phyloP scores from a whole-genome alignment of 1,284 basidiomycete species.

The Phylloboletellus chloephorus region DNA sequence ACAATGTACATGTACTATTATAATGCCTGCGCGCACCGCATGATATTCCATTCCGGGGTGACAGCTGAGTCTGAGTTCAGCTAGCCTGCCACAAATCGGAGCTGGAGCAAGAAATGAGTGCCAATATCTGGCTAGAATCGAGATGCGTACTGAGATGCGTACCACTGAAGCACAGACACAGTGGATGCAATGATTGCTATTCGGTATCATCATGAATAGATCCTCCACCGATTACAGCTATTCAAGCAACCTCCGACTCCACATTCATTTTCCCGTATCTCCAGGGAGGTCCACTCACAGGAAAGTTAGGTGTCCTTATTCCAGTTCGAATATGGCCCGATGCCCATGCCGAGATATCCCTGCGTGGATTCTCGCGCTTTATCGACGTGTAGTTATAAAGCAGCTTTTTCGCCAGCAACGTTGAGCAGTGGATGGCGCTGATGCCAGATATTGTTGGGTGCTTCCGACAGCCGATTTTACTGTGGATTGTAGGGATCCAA shows the following conservation, averaged over 20 bases:
- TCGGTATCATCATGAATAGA: not conserved
- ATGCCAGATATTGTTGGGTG: constrained; percentile 37
- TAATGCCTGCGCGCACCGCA: constrained; percentile 17
- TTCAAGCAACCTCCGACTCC: constrained; percentile 4
- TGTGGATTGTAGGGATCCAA: constrained; percentile 33
- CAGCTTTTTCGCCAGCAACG: constrained; percentile 25
- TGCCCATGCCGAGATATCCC: constrained; percentile 18
- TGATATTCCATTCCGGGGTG: constrained; percentile 24
- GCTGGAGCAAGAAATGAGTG: too few species aligned
- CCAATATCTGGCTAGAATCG: too few species aligned
- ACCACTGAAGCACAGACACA: too few species aligned
- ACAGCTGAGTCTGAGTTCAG: constrained; percentile 16
- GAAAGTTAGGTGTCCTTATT: constrained; percentile 17
- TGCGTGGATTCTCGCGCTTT: constrained; percentile 29
- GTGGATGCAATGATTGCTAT: too few species aligned
- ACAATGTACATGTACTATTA: constrained; percentile 14
- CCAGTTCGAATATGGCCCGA: too few species aligned
- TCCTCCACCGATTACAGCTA: not conserved
- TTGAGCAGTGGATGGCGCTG: constrained; percentile 38
- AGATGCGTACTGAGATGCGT: too few species aligned
- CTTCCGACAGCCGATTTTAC: constrained; percentile 36
- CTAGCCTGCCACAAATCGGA: too few species aligned
- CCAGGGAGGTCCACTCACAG: constrained; percentile 31
- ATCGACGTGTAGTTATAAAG: constrained; percentile 35
- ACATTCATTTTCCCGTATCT: not conserved